Evolutionary conservation across 2,329 filamentous ascomycete species (phyloP).

Genomic region (Talaromyces piceae): DNA sequence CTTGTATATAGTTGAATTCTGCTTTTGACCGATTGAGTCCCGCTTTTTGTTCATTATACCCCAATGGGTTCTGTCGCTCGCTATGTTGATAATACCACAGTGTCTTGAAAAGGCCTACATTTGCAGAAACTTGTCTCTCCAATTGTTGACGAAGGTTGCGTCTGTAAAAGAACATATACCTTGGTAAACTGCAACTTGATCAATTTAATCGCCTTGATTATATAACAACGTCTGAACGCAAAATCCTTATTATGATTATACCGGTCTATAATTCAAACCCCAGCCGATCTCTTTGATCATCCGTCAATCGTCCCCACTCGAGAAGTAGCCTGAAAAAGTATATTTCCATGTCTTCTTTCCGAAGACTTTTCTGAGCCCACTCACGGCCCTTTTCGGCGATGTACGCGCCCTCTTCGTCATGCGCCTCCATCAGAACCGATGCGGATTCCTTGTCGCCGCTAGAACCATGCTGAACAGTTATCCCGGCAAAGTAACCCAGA

Average conservation of each 20-base stretch:
- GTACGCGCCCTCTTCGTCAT: conserved; percentile 50
- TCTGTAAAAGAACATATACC: too few relatives aligned
- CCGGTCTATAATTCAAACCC: conserved; percentile 24
- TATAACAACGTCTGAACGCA: background rate
- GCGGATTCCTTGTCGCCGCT: conserved; percentile 31
- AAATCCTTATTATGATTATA: background rate
- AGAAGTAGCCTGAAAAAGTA: conserved; percentile 71
- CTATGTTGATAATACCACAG: background rate
- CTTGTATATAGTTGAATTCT: background rate
- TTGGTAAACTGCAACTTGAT: too few relatives aligned
- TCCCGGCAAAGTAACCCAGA: conserved; percentile 64
- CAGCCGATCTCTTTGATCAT: conserved; percentile 50
- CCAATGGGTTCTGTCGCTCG: background rate
- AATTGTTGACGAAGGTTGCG: too few relatives aligned
- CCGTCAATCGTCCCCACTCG: conserved; percentile 66
- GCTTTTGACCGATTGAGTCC: background rate
- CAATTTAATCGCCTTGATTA: background rate
- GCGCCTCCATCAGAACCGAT: conserved; percentile 41
- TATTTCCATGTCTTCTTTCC: conserved; percentile 69
- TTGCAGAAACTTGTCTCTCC: background rate
- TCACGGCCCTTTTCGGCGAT: conserved; percentile 59
- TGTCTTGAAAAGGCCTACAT: background rate
- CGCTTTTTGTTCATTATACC: background rate
- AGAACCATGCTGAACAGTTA: conserved; percentile 36
- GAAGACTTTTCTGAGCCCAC: conserved; percentile 57